These are phyloP conservation scores for Ophiostoma perfectum DNA, from an alignment of 2,329 filamentous ascomycete genomes.

Conservation along the genomic window DNA sequence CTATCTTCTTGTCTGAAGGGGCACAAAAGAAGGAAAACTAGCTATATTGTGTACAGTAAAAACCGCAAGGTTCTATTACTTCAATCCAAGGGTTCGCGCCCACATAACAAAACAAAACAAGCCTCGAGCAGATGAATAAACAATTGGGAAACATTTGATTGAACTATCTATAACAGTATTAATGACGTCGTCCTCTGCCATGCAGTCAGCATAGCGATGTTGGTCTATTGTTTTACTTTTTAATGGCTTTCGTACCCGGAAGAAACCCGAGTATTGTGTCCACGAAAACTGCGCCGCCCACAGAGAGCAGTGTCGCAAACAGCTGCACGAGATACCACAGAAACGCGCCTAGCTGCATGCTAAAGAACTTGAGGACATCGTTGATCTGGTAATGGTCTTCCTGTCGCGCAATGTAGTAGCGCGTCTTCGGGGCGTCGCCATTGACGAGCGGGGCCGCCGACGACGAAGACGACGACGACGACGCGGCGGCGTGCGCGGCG, in stretches of 20 bases:
- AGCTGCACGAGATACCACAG: constrained; percentile 44
- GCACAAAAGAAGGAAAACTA: background rate
- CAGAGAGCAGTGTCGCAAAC: constrained; percentile 58
- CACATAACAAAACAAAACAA: background rate
- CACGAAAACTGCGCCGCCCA: constrained; percentile 45
- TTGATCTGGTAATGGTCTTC: constrained; percentile 77
- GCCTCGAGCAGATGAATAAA: too few relatives aligned
- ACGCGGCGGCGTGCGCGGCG: constrained; percentile 13
- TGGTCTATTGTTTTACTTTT: background rate
- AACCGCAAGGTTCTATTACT: background rate
- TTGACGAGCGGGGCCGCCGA: constrained; percentile 5
- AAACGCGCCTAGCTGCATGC: constrained; percentile 52
- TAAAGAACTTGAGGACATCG: constrained; percentile 68
- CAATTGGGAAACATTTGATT: too few relatives aligned
- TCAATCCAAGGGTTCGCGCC: constrained; percentile 12
- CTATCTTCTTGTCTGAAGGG: background rate
- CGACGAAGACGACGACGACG: background rate
- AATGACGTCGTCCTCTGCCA: too few relatives aligned
- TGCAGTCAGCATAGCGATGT: too few relatives aligned
- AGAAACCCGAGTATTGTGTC: constrained; percentile 5
- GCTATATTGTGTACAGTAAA: background rate
- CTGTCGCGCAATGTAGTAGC: constrained; percentile 69
- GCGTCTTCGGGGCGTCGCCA: constrained; percentile 27
- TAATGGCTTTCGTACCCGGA: background rate
- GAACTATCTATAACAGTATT: too few relatives aligned